Conservation (phyloP, 768 basidiomycete species). For the Lentinula lateritia region DNA sequence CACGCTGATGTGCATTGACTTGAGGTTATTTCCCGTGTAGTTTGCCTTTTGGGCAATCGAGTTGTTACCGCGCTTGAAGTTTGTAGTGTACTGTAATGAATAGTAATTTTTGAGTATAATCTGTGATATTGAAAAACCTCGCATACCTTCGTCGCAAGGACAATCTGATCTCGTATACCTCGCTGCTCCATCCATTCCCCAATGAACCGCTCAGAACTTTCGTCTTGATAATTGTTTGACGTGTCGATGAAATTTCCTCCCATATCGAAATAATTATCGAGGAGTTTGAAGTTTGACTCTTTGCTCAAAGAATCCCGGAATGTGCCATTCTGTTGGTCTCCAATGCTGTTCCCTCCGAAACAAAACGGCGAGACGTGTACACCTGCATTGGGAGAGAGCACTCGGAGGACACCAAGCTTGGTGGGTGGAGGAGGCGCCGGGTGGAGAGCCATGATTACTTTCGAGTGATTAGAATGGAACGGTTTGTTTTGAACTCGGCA, state of each 20-base stretch:
- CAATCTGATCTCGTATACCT: slow-evolving; percentile 32
- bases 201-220: slow-evolving; percentile 46
- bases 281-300: slow-evolving; percentile 35
- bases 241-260: slow-evolving; percentile 49
- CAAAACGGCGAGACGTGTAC: slow-evolving; percentile 37
- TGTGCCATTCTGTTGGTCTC: slow-evolving; percentile 26
- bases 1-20: slow-evolving; percentile 25
- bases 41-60: slow-evolving; percentile 8
- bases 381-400: slow-evolving; percentile 28
- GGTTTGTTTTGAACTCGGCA: too few species aligned
- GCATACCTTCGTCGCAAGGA: background rate
- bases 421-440: slow-evolving; percentile 19
- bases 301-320: slow-evolving; percentile 32
- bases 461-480: background rate
- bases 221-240: slow-evolving; percentile 47
- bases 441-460: background rate
- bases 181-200: slow-evolving; percentile 48
- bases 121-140: background rate
- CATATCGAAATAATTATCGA: slow-evolving; percentile 37
- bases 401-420: slow-evolving; percentile 26
- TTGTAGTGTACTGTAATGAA: slow-evolving; percentile 16
- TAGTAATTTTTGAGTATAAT: background rate
- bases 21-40: slow-evolving; percentile 34
- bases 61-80: slow-evolving; percentile 12
- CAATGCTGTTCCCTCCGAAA: slow-evolving; percentile 39